Evolutionary conservation across 164 flowering plant species (phyloP).

Genomic region (Vitis labrusca): DNA sequence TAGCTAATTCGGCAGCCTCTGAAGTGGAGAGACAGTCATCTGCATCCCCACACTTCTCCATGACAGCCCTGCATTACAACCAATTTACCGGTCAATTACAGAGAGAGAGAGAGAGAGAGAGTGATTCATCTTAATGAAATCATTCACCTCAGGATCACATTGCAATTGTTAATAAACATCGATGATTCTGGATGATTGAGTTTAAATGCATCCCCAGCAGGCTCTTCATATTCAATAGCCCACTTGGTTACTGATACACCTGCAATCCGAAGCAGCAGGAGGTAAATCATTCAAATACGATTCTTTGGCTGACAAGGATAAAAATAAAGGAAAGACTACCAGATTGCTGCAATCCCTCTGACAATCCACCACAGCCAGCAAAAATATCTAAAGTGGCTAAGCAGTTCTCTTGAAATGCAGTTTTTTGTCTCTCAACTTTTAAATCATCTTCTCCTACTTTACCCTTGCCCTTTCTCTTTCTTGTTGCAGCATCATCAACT

Average conservation of each 20-base stretch:
- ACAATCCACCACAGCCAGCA: slow-evolving; percentile 99
- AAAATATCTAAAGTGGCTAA: slow-evolving; percentile 90
- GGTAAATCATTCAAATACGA: background rate
- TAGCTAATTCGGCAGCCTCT: slow-evolving; percentile 72
- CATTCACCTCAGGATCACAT: slow-evolving; percentile 77
- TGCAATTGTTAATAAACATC: slow-evolving; percentile 79
- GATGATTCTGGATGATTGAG: slow-evolving; percentile 77
- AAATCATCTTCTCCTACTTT: slow-evolving; percentile 57
- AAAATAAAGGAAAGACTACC: slow-evolving; percentile 36
- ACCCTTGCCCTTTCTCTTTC: slow-evolving; percentile 81
- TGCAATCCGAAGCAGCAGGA: slow-evolving; percentile 28
- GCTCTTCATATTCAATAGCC: slow-evolving; percentile 97
- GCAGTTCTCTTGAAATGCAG: slow-evolving; percentile 26
- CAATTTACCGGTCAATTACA: background rate
- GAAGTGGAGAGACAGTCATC: slow-evolving; percentile 81
- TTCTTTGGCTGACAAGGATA: no score
- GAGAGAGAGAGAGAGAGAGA: background rate
- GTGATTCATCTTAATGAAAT: background rate
- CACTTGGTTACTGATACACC: slow-evolving; percentile 81
- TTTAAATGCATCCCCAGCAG: slow-evolving; percentile 88
- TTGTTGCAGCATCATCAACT: slow-evolving; percentile 35
- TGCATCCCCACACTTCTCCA: slow-evolving; percentile 74
- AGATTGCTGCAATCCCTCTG: slow-evolving; percentile 79
- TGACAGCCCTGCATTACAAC: slow-evolving; percentile 57
- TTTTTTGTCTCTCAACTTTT: slow-evolving; percentile 22